Evolutionary conservation across 1,284 basidiomycete genomes (phyloP).

Genomic region (Malassezia nana): DNA sequence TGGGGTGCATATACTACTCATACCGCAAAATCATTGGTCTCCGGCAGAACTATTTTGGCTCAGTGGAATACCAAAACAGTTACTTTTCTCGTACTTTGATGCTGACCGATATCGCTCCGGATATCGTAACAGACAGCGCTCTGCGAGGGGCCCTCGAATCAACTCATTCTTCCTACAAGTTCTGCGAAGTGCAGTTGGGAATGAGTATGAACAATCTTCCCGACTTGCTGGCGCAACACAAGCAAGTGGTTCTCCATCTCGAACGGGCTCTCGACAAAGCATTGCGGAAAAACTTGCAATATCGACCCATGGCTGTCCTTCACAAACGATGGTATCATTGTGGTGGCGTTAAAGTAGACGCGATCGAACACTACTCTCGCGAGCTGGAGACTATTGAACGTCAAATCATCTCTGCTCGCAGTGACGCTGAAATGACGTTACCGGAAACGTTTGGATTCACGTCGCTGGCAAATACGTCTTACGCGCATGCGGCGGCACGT

Average conservation of each 20-base stretch:
- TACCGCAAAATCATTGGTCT: constrained; percentile 39
- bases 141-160: constrained; percentile 58
- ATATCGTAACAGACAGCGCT: constrained; percentile 58
- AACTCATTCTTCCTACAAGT: constrained; percentile 62
- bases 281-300: neutral
- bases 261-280: constrained; percentile 63
- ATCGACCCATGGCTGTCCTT: neutral
- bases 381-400: constrained; percentile 37
- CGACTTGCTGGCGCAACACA: constrained; percentile 71
- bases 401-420: constrained; percentile 51
- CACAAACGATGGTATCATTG: constrained; percentile 47
- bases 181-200: constrained; percentile 71
- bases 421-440: constrained; percentile 31
- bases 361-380: constrained; percentile 33
- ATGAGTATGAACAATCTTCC: constrained; percentile 65
- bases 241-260: constrained; percentile 70
- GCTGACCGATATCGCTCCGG: constrained; percentile 60
- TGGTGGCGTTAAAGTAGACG: constrained; percentile 58
- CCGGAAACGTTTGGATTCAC: constrained; percentile 45
- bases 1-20: constrained; percentile 36
- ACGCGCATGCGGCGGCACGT: constrained; percentile 42
- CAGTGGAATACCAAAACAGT: constrained; percentile 36
- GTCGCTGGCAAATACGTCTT: constrained; percentile 36
- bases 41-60: constrained; percentile 41
- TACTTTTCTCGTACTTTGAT: constrained; percentile 58